These are phyloP conservation scores for Galerina marginata DNA, from an alignment of 768 basidiomycete genomes.

Conservation along the genomic window DNA sequence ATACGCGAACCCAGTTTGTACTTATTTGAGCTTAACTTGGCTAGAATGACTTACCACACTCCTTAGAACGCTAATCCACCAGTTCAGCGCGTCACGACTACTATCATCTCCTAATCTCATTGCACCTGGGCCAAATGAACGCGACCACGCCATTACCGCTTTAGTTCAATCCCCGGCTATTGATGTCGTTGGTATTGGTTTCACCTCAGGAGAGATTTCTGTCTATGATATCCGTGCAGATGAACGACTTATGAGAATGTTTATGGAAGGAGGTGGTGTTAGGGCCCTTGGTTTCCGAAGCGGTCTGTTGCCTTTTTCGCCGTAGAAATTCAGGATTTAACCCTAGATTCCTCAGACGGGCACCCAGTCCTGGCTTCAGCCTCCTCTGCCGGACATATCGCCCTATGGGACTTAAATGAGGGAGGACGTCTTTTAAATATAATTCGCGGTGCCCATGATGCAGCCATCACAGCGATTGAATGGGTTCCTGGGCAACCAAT, in stretches of 20 bases:
- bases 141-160: constrained; percentile 65
- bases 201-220: constrained; percentile 84
- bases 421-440: constrained; percentile 85
- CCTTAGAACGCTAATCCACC: constrained; percentile 80
- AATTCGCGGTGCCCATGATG: constrained; percentile 88
- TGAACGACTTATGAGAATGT: constrained; percentile 86
- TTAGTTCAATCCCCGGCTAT: constrained; percentile 93
- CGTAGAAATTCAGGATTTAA: neutral
- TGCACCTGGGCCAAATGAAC: constrained; percentile 31
- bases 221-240: constrained; percentile 92
- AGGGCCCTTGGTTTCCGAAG: constrained; percentile 83
- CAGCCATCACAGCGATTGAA: constrained; percentile 78
- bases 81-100: constrained; percentile 65
- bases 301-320: constrained; percentile 51
- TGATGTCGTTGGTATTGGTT: constrained; percentile 94
- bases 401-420: constrained; percentile 90
- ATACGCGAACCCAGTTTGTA: constrained; percentile 76
- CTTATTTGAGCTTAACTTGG: constrained; percentile 1
- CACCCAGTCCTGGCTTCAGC: constrained; percentile 89
- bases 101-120: constrained; percentile 40
- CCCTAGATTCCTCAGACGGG: constrained; percentile 59
- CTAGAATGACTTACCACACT: constrained; percentile 1
- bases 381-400: constrained; percentile 86
- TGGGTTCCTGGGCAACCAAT: constrained; percentile 96
- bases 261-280: constrained; percentile 87